Base-by-base conservation (phyloP, 148 eudicot genomes). In the Silene latifolia region DNA sequence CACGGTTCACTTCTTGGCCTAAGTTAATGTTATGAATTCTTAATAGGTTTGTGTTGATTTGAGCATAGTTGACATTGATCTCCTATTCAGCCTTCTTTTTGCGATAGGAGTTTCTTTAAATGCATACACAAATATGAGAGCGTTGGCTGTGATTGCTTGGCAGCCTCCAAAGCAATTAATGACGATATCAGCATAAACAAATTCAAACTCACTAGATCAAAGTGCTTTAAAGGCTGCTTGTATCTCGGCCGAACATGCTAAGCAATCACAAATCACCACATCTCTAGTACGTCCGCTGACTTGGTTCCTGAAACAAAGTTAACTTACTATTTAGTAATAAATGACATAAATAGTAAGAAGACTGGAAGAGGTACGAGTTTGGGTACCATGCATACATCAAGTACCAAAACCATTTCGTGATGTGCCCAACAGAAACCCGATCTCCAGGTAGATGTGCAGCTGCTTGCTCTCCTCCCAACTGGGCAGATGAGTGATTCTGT, bases 401-500 rank as follows among this genome's bases (percentile, higher is more conserved):
- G 77, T 90, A 90, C 96, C 96, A 90, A 25, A 90, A 87, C 96
- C 96, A 90, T 78, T 90, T 92, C 46, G 81, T 64, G 83, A 90
- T 88, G 64, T 87, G 90, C 7, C 97, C 97, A 72, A 92, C 89
- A 63, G 97, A 92, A 24, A 92, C 92, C 89, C 90, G 88, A 75
- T 92, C 97, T 74, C 97, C 97, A 5, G 97, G 97, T 65, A 92
- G 97, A 77, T 92, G 88, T 32, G 94, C 94, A 20, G 97, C 97
- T 66, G 97, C 89, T 80, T 92, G 94, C 78, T 92, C 97, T 73
- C 97, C 97, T 84, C 97, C 97, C 63, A 92, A 82, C 29, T 94
- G 97, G 65, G 97, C 97, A 82, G 89, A 92, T 72, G 89, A 94
- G 15, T 83, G 77, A 89, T 85, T 57, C 97, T 88, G 68, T 39